Evolutionary conservation across 2,329 filamentous ascomycete species (phyloP).

Genomic region (Hymenotorrendiella dingleyae): DNA sequence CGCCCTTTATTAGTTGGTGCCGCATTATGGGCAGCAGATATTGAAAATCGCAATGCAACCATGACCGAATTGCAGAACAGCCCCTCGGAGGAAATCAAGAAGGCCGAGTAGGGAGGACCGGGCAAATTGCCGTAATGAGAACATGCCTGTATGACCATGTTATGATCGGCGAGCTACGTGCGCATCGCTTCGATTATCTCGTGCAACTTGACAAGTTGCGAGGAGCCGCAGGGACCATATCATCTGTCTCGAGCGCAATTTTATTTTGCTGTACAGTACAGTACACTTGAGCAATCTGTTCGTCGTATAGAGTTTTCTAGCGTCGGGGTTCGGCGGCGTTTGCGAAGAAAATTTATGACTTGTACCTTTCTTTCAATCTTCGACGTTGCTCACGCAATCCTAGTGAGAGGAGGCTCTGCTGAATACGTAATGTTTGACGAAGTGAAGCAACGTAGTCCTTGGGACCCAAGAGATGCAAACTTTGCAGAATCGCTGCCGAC

Average conservation of each 20-base stretch:
- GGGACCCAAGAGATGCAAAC: too few species aligned
- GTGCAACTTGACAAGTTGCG: constrained; percentile 12
- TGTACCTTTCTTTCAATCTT: too few species aligned
- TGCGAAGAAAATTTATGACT: neutral
- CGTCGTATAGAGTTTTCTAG: neutral
- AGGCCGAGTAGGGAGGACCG: constrained; percentile 12
- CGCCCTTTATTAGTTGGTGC: constrained; percentile 63
- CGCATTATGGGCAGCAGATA: constrained; percentile 88
- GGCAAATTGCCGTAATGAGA: constrained; percentile 21
- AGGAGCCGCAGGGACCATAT: constrained; percentile 2
- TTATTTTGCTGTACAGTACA: neutral
- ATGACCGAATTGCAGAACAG: constrained; percentile 23
- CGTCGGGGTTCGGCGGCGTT: neutral
- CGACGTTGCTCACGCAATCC: too few species aligned
- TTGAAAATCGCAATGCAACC: constrained; percentile 45
- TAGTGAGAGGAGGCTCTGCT: too few species aligned
- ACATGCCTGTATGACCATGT: constrained; percentile 9
- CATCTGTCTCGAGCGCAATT: neutral
- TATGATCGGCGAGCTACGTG: constrained; percentile 10
- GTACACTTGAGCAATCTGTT: neutral
- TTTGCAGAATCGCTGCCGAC: too few species aligned
- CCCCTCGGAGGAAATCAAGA: constrained; percentile 16
- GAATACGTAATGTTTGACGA: too few species aligned
- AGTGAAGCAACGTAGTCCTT: too few species aligned
- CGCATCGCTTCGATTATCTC: constrained; percentile 9